phyloP scores from a whole-genome alignment of 148 eudicot genomes.

The Nepenthes gracilis region DNA sequence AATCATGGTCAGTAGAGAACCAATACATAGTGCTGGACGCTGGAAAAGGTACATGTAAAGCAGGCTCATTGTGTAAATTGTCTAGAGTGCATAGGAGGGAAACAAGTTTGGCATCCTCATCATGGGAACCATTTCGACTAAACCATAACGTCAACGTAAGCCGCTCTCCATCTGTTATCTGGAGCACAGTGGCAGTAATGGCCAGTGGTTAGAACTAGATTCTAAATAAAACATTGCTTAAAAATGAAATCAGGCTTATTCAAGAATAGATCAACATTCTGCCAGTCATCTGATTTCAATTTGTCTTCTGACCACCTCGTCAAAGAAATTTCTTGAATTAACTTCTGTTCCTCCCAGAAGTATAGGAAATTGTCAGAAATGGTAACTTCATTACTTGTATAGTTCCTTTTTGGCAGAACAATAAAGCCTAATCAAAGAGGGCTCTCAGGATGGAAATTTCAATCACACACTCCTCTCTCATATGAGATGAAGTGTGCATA shows the following conservation, averaged over 20 bases:
- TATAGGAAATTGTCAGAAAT: too few species aligned
- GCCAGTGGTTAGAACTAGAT: background rate
- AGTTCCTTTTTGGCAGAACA: too few species aligned
- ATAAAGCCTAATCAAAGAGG: too few species aligned
- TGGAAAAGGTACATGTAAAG: constrained; percentile 38
- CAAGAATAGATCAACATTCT: background rate
- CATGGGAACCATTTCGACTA: constrained; percentile 61
- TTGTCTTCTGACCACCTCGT: too few species aligned
- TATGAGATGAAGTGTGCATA: too few species aligned
- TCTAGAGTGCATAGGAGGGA: constrained; percentile 25
- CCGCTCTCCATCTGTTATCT: constrained; percentile 84
- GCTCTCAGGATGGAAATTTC: too few species aligned
- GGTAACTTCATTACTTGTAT: too few species aligned
- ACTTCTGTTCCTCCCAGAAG: too few species aligned
- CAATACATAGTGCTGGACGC: constrained; percentile 89
- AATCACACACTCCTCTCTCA: too few species aligned
- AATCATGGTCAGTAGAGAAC: constrained; percentile 53
- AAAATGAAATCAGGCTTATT: background rate
- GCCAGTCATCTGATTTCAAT: too few species aligned
- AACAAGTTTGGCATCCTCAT: constrained; percentile 82
- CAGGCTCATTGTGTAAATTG: constrained; percentile 12
- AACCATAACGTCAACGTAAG: constrained; percentile 88
- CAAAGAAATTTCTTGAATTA: too few species aligned
- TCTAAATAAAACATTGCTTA: background rate
- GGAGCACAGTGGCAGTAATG: constrained; percentile 11